Base-by-base conservation (phyloP, 208 protist genomes). In the Leishmania mexicana region DNA sequence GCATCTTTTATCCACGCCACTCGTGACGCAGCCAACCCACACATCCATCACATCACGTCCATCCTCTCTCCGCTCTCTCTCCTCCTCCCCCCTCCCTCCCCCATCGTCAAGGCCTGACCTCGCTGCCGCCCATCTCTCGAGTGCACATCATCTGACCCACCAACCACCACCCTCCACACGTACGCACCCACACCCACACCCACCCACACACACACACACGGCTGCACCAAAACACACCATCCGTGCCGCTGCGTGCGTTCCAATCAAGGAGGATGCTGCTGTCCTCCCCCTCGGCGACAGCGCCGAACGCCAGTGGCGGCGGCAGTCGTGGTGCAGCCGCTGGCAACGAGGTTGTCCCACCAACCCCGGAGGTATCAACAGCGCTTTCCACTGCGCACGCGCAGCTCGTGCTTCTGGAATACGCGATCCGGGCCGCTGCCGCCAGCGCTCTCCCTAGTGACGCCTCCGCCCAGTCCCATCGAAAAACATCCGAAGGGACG, bases 371-470 rank as follows among this genome's bases (percentile, higher is more conserved):
- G 54, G 45, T 67, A 17, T 38, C 71, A 15, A 53, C 31, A 21
- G 82, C 75, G 54, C 65, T 82, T 8, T 58, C 82, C 47, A 79
- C 78, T 2, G 70, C 78, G 24, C 82, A 85, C 64, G 82, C 82
- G 35, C 82, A 81, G 65, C 82, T 85, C 17, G n/a, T 62, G 1
- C 35, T 85, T 0, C 51, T 85, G 64, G 78, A 80, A 13, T 64
- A 76, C 17, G 72, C 78, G 1, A 85, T 85, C n/a, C 82, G 82
- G 1, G 79, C 77, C 53, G 38, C 82, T 35, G 11, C n/a, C 72
- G 4, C 38, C 40, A 60, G 24, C 65, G 40, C 72, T 4, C 49
- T 3, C 7, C 11, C 35, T 42, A 28, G 45, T 19, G 8, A 57
- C 31, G 17, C 42, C 76, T n/a, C 38, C 11, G 38, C 51, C 17